A percentile compares a stretch with the other conserved stretches of the same genome.
Conservation (phyloP, 345 rosid species). For the Eucalyptus urophylla region DNA sequence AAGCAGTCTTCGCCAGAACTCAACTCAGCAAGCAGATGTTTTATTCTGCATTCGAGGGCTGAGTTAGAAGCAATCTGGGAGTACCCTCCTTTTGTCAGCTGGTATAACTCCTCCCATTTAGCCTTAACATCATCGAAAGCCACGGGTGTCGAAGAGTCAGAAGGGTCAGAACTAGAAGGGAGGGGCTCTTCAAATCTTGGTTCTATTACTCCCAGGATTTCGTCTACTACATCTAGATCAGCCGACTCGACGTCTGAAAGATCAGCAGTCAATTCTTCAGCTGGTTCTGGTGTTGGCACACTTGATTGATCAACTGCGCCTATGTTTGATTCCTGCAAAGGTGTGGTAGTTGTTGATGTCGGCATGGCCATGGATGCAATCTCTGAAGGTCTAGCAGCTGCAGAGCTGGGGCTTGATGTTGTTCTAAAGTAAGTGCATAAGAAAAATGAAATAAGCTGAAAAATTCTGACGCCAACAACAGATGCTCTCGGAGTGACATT, state of each 20-base stretch:
- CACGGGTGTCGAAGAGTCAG: not conserved
- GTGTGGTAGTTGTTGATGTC: not conserved
- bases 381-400: conserved; percentile 66
- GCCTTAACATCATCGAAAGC: not conserved
- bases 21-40: not conserved
- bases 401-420: conserved; percentile 31
- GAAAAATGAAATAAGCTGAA: not conserved
- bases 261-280: not conserved
- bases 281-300: not conserved
- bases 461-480: not conserved
- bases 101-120: not conserved
- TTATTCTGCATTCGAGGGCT: not conserved
- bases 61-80: not conserved
- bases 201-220: not conserved
- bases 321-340: not conserved
- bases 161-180: not conserved
- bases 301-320: not conserved
- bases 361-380: conserved; percentile 10
- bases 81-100: not conserved
- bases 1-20: not conserved
- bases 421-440: conserved; percentile 19
- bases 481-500: not conserved
- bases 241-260: not conserved
- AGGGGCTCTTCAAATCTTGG: not conserved
- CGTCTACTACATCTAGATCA: not conserved